Evolutionary conservation across 2,329 filamentous ascomycete genomes (phyloP).

Genomic region (Thelonectria rubi): DNA sequence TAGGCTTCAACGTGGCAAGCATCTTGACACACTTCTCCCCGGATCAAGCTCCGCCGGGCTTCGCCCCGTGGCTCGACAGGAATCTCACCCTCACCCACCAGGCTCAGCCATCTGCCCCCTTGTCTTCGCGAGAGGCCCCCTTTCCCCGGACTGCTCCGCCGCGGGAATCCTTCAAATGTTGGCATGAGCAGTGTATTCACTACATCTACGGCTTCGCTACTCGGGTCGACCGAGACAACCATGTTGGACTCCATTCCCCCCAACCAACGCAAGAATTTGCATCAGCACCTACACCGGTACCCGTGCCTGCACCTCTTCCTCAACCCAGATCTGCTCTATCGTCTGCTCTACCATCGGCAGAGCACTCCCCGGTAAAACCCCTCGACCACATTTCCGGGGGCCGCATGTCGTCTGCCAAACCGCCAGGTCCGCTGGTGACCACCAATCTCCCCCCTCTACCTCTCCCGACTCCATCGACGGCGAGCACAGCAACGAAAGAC

Average conservation of each 20-base stretch:
- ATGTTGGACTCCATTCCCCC: slow-evolving; percentile 57
- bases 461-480: slow-evolving; percentile 44
- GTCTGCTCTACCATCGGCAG: slow-evolving; percentile 23
- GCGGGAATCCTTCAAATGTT: slow-evolving; percentile 59
- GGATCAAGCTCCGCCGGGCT: slow-evolving; percentile 55
- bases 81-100: slow-evolving; percentile 58
- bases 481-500: slow-evolving; percentile 36
- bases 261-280: slow-evolving; percentile 55
- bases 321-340: slow-evolving; percentile 27
- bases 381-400: slow-evolving; percentile 36
- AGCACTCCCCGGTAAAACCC: slow-evolving; percentile 26
- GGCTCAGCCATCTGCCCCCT: slow-evolving; percentile 57
- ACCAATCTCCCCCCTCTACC: slow-evolving; percentile 43
- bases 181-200: slow-evolving; percentile 63
- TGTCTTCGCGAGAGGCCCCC: slow-evolving; percentile 33
- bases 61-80: slow-evolving; percentile 61
- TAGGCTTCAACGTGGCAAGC: slow-evolving; percentile 46
- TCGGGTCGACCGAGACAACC: slow-evolving; percentile 60
- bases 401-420: slow-evolving; percentile 48
- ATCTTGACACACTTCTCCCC: slow-evolving; percentile 42
- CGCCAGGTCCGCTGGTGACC: slow-evolving; percentile 47
- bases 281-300: no score
- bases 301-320: slow-evolving; percentile 52
- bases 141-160: slow-evolving; percentile 10
- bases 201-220: slow-evolving; percentile 67